A percentile compares a stretch with the other conserved stretches of the same genome.
Evolutionary conservation across 345 rosid genomes (phyloP).

Genomic region (Excoecaria cochinchinensis): DNA sequence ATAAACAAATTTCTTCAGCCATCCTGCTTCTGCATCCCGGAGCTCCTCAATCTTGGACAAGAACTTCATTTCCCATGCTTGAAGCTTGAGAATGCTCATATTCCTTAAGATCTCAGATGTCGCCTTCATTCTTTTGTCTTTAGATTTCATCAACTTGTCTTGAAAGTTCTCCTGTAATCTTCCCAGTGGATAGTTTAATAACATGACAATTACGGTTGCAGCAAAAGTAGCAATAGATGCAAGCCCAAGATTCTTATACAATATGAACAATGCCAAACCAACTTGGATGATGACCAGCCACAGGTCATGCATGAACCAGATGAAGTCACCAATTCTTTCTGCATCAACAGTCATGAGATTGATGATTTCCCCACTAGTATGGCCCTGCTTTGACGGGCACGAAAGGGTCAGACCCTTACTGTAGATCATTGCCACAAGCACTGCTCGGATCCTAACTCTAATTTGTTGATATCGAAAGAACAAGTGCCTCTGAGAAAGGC

Average conservation of each 20-base stretch:
- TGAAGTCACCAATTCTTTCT: neutral
- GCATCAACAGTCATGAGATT: neutral
- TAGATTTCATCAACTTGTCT: neutral
- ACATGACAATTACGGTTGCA: too few relatives aligned
- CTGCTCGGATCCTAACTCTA: constrained; percentile 50
- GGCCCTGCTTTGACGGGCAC: neutral
- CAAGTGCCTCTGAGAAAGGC: constrained; percentile 48
- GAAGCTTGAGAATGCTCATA: neutral
- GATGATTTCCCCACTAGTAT: neutral
- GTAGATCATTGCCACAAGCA: constrained; percentile 43
- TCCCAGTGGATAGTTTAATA: neutral
- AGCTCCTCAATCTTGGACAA: neutral
- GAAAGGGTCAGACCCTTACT: constrained; percentile 59
- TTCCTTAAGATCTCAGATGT: neutral
- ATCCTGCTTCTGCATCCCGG: neutral
- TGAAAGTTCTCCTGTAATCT: neutral
- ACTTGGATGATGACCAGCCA: neutral
- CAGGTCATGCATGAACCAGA: neutral
- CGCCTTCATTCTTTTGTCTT: neutral
- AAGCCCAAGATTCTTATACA: neutral
- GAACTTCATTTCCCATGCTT: neutral
- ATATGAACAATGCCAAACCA: neutral
- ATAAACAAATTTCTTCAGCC: neutral
- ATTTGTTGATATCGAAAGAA: constrained; percentile 36
- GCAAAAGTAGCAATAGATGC: neutral